Base-by-base conservation (phyloP, 352 stramenopile species). In the Globisporangium yorkense region DNA sequence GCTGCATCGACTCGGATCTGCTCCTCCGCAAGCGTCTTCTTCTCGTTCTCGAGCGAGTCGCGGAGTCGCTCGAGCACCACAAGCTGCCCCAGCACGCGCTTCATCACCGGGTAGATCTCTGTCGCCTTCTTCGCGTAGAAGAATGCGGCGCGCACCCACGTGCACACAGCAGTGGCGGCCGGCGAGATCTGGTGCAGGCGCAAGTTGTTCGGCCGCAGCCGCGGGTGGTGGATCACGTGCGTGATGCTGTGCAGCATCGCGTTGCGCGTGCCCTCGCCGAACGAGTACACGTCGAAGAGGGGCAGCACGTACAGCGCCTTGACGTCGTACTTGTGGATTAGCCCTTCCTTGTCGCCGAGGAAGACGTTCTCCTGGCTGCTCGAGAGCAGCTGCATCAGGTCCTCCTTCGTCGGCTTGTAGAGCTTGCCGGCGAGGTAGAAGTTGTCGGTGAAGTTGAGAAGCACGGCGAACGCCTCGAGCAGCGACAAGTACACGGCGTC, bases 201-300 rank as follows among this genome's bases (percentile, higher is more conserved):
- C 20, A 85, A 69, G 53, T 93, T 93, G 51, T 72, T 70, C 9
- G 79, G 68, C 9, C 84, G 75, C 12, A 93, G 66, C 3, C 76
- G 70, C 20, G 84, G 84, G 45, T 93, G 80, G 62, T 93, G 79
- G 20, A 91, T 83, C 15, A 90, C 76, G 21, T 71, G 72, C 21
- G 81, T 89, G 37, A 93, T 62, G 5, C 62, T 77, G 16, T 84
- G 65, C 12, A 93, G 59, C 66, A 88, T 78, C 43, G 70, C 64
- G 6, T 74, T 67, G 5, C 84, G 79, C n/a, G 72, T 59, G 4
- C 84, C 81, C 20, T 90, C 81, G 1, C 70, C 74, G 46, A 93
- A 91, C 56, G 84, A 91, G 58, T 93, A 93, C 1, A 74, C 76
- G 54, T 92, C 77, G 57, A 93, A 93, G 8, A 91, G 77, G 46